Conservation (phyloP, 352 stramenopile species). For the Phytopythium aichiense region DNA sequence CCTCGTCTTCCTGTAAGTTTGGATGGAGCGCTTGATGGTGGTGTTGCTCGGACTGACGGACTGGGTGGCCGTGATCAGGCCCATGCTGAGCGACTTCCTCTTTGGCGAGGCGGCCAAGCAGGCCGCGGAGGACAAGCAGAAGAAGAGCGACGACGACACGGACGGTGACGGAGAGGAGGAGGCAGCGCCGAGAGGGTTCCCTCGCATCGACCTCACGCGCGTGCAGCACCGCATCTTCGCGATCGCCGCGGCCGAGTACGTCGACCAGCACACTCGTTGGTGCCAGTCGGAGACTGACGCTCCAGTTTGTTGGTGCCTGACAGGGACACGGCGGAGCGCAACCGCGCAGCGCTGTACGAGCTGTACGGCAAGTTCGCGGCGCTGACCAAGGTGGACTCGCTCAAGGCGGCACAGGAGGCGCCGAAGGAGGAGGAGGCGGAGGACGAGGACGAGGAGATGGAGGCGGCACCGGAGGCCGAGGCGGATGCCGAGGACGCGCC, state of each 20-base stretch:
- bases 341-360: constrained; percentile 73
- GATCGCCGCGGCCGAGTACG: constrained; percentile 69
- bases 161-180: constrained; percentile 50
- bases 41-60: not conserved
- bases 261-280: not conserved
- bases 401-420: constrained; percentile 48
- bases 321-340: constrained; percentile 70
- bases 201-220: constrained; percentile 46
- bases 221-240: constrained; percentile 81
- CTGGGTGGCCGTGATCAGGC: constrained; percentile 8
- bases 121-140: constrained; percentile 17
- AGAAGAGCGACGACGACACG: constrained; percentile 37
- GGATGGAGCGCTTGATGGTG: not conserved
- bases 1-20: constrained; percentile 47
- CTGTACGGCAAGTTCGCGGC: constrained; percentile 73
- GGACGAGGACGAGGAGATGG: constrained; percentile 22
- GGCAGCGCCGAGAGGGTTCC: constrained; percentile 54
- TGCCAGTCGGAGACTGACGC: not conserved
- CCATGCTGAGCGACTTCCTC: constrained; percentile 62
- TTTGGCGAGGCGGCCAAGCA: constrained; percentile 43
- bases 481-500: constrained; percentile 20
- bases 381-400: constrained; percentile 70
- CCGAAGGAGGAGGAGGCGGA: constrained; percentile 12
- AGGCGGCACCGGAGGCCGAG: constrained; percentile 4
- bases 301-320: not conserved